Base-by-base conservation (phyloP, 2,329 filamentous ascomycete species). In the Aspergillus chevalieri region DNA sequence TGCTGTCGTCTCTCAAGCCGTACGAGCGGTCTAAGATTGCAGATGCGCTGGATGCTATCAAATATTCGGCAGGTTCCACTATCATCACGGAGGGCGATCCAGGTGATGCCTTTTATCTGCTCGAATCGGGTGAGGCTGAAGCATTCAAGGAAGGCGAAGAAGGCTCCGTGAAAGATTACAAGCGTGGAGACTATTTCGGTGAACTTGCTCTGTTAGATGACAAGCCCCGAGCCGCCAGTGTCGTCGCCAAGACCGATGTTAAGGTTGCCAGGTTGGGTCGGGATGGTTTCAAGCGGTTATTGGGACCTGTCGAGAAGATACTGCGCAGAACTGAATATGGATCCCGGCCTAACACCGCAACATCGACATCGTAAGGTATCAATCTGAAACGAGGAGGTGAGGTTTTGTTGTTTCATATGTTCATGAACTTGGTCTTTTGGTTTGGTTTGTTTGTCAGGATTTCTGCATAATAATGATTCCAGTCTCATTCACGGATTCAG, bases 21-120 rank as follows among this genome's bases (percentile, higher is more conserved):
- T 97, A 97, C 69, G 93, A 98, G 74, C 85, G 93, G 51, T 89
- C 89, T 64, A 98, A 98, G 78, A 96, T 98, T 67, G 92, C 93
- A 53, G 93, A 97, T 71, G 92, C 93, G 1, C 78, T 98, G 49
- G 91, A 97, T 68, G 93, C 91, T 8, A 83, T 86, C 67, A 96
- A 95, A 64, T 95, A 86, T 67, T 79, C 86, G 0, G 74, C 84
- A 6, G 89, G 88, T 19, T 81, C 84, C n/a, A 80, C 81, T 46
- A 95, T 98, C 66, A 97, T 98, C 71, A 79, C 77, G 51, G 89
- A 97, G 71, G 93, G 93, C 47, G 93, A 97, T 66, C 87, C 86
- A 0, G 93, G 93, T 48, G 84, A 94, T 64, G 85, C 88, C 1
- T 97, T 98, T 72, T 98, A 87, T 72, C 82, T 97, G 42, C 77